Evolutionary conservation across 768 basidiomycete species (phyloP), one percentile per base, ranked within the genome.

Genomic region (Agrocybe praecox): DNA sequence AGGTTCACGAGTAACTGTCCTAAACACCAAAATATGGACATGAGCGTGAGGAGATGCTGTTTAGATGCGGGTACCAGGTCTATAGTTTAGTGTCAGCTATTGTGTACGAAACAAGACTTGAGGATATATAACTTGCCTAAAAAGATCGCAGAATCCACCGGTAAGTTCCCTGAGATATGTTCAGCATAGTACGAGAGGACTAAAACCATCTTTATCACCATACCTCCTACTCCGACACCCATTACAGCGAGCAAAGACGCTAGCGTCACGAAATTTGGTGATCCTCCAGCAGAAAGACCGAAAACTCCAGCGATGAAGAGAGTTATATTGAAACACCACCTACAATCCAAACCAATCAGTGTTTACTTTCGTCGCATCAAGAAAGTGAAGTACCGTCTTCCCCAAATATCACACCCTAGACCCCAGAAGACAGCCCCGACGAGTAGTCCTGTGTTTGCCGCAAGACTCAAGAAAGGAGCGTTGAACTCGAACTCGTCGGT

Each of bases 21-120:
- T n/a, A 90, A 75, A n/a, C 86, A 86, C 89, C 89, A 91, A 81
- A 85, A 91, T 48, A 90, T 78, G 0, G 88, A 88, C 54, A 90
- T 78, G 21, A 90, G 73, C 0, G 89, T 90, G 43, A 91, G 72
- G 1, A 91, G 74, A 62, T 88, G 90, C 61, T 90, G 89, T 60
- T 90, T 87, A 1, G 83, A 81, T 1, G 83, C 81, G 0, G 89
- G 89, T 2, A 87, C 66, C 59, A 88, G 86, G 62, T 91, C 87
- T 84, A 48, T n/a, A 18, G 6, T 17, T 23, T 43, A 6, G 24
- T 50, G 19, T 14, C 42, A 15, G 47, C 45, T 12, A 21, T 18
- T 21, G 34, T 46, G 48, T 29, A 36, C 32, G 34, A 21, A 29
- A 44, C 7, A 10, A 45, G 19, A 22, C 8, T 14, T 47, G 49